Conservation (phyloP, 1,284 basidiomycete species). For the Meira nashicola region DNA sequence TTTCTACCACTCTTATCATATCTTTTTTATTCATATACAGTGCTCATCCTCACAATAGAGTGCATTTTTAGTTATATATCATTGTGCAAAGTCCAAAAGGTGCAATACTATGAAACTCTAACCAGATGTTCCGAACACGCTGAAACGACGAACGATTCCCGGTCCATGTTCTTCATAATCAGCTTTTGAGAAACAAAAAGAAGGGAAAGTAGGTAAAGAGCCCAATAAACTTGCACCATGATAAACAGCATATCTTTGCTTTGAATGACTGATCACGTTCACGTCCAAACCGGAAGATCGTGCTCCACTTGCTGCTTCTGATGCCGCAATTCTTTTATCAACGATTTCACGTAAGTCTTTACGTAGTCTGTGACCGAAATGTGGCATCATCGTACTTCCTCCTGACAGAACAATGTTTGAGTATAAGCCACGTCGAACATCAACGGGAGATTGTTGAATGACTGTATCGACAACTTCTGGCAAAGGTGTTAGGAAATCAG, state of each 20-base stretch:
- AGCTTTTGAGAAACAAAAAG: conserved; percentile 92
- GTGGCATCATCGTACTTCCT: conserved; percentile 96
- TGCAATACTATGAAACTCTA: conserved; percentile 2
- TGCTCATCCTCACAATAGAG: not conserved
- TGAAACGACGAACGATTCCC: conserved; percentile 65
- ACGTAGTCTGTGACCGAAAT: conserved; percentile 92
- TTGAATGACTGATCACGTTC: conserved; percentile 94
- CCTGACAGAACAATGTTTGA: conserved; percentile 94
- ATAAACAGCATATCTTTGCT: conserved; percentile 81
- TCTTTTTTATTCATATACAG: not conserved
- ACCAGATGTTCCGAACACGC: conserved; percentile 20
- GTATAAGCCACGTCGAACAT: conserved; percentile 87
- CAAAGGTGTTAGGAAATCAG: conserved; percentile 94
- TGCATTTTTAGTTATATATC: not conserved
- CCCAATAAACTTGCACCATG: conserved; percentile 79
- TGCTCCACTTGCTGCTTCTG: conserved; percentile 71
- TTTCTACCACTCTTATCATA: not conserved
- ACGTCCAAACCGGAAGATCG: conserved; percentile 55
- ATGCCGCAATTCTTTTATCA: conserved; percentile 78
- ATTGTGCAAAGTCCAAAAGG: not conserved
- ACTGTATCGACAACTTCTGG: conserved; percentile 95
- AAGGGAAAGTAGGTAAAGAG: conserved; percentile 85
- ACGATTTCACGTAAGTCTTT: conserved; percentile 91
- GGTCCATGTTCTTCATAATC: conserved; percentile 97
- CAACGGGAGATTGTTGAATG: conserved; percentile 92